Evolutionary conservation across 2,329 filamentous ascomycete genomes (phyloP).

Genomic region (Apiospora arundinis): DNA sequence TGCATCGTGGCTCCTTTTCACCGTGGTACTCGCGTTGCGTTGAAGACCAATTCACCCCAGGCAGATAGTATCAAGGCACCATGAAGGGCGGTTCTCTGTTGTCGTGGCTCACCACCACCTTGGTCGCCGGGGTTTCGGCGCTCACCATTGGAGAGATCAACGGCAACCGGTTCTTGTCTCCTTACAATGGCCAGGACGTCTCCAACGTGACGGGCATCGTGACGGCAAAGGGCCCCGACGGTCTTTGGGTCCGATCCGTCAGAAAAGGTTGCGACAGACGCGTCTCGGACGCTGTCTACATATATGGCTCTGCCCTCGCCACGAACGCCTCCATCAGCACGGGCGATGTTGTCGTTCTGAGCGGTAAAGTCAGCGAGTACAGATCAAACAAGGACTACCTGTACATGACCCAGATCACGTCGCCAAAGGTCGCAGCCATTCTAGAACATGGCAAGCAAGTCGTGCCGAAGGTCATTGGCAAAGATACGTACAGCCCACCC

Average conservation of each 20-base stretch:
- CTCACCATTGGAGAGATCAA: slow-evolving; percentile 68
- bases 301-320: slow-evolving; percentile 61
- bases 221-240: slow-evolving; percentile 66
- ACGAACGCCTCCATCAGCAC: slow-evolving; percentile 55
- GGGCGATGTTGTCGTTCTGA: slow-evolving; percentile 67
- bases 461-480: slow-evolving; percentile 65
- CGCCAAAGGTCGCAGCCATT: slow-evolving; percentile 59
- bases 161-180: slow-evolving; percentile 68
- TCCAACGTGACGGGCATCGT: slow-evolving; percentile 67
- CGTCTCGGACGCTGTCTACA: slow-evolving; percentile 71
- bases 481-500: slow-evolving; percentile 62
- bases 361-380: slow-evolving; percentile 64
- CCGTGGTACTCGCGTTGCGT: not conserved
- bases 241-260: slow-evolving; percentile 69
- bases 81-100: slow-evolving; percentile 28
- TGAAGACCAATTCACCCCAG: not conserved
- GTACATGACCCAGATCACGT: slow-evolving; percentile 68
- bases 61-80: not conserved
- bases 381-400: slow-evolving; percentile 63
- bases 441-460: slow-evolving; percentile 61
- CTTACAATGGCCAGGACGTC: slow-evolving; percentile 61
- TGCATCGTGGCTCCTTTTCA: not conserved
- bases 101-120: slow-evolving; percentile 26
- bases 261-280: slow-evolving; percentile 59
- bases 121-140: slow-evolving; percentile 39